These are phyloP conservation scores for Crithidia thermophila DNA, from an alignment of 208 protist species.

Conservation along the genomic window DNA sequence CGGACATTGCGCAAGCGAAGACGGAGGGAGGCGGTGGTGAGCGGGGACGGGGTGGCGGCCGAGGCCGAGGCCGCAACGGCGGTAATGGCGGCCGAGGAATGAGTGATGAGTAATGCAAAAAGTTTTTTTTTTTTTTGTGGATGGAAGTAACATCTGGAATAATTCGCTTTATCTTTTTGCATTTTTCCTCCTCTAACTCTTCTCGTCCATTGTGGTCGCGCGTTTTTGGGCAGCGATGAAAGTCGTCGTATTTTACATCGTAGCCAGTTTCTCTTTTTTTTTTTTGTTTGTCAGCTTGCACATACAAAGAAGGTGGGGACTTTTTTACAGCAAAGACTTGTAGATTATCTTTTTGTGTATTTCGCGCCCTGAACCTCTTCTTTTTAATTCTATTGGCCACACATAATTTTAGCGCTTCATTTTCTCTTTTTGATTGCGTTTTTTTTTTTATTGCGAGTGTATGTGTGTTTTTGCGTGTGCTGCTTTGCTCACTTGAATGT, in stretches of 20 bases:
- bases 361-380: too few species aligned
- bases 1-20: not conserved
- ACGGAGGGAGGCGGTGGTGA: not conserved
- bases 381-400: too few species aligned
- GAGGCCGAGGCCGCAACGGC: not conserved
- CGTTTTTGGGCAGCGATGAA: too few species aligned
- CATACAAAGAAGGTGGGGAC: too few species aligned
- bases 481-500: not conserved
- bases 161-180: constrained; percentile 8
- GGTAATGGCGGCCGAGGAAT: not conserved
- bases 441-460: not conserved
- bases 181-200: constrained; percentile 14
- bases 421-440: constrained; percentile 2
- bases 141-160: too few species aligned
- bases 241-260: too few species aligned
- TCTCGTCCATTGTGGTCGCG: too few species aligned
- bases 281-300: too few species aligned
- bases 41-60: not conserved
- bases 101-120: not conserved
- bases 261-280: constrained; percentile 7
- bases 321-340: too few species aligned
- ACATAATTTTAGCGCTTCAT: too few species aligned
- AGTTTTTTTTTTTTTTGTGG: constrained; percentile 10
- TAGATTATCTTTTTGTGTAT: too few species aligned
- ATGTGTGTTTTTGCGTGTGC: not conserved